phyloP scores from a whole-genome alignment of 768 basidiomycete genomes.

The Trametes coccinea region DNA sequence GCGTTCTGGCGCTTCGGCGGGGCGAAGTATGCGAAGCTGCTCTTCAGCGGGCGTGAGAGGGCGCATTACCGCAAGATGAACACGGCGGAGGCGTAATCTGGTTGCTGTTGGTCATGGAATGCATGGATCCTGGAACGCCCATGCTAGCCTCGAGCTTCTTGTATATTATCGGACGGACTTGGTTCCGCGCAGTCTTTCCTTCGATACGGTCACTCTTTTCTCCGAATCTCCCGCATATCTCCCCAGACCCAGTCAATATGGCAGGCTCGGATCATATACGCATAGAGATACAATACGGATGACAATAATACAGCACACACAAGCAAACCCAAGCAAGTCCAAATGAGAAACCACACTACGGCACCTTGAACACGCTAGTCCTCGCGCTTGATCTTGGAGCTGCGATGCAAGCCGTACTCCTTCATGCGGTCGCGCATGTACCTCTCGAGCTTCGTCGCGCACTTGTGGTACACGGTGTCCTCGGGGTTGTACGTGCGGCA shows the following conservation, averaged over 20 bases:
- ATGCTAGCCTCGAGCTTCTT: background rate
- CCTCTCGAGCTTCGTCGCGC: constrained; percentile 83
- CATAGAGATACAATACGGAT: constrained; percentile 3
- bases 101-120: background rate
- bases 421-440: constrained; percentile 55
- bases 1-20: constrained; percentile 54
- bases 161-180: background rate
- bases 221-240: background rate
- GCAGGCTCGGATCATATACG: background rate
- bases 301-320: background rate
- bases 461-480: constrained; percentile 74
- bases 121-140: background rate
- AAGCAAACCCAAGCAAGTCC: background rate
- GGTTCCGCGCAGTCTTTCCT: background rate
- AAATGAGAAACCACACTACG: background rate
- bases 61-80: constrained; percentile 23
- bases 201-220: background rate
- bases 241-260: too few species aligned
- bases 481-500: constrained; percentile 88
- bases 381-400: constrained; percentile 29
- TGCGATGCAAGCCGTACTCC: constrained; percentile 19
- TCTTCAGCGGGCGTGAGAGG: constrained; percentile 35
- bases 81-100: constrained; percentile 5
- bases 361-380: constrained; percentile 21
- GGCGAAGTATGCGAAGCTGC: constrained; percentile 43